Evolutionary conservation across 805 yeast genomes (phyloP), one percentile per base, ranked within the genome.

Genomic region (Ogataea philodendri): DNA sequence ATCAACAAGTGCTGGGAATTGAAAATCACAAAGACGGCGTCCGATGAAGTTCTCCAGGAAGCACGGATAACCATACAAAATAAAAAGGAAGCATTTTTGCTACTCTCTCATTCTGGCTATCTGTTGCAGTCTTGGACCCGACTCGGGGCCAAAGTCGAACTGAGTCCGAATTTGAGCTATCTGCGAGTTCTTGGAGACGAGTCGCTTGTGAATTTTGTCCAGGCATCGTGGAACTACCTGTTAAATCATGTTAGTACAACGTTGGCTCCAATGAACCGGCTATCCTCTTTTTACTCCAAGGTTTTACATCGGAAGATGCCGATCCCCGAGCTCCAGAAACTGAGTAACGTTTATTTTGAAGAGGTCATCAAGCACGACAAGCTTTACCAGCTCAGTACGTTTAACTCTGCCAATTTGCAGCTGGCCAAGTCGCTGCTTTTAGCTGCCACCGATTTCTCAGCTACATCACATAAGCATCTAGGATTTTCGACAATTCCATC

Each of bases 41-140:
- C 46, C 2, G 41, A 36, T 10, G 52, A 49, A 11, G 22, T 54
- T 9, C 39, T 46, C 8, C 31, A 42, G 3, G 56, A 54, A 32
- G 42, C 48, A 6, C 42, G 46, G 5, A 51, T 62, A 27, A 48
- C 48, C 15, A 36, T 62, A 10, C 51, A 53, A 3, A 51, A 48
- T 34, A 39, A 54, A 7, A 45, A 61, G 32, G 64, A 60, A 20
- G 41, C 59, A 15, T 61, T 60, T 32, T 42, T 63, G 19, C 35
- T 63, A 15, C 44, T 62, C 5, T 55, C 63, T 20, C 52, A 57
- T 28, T 48, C 46, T 3, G 66, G 65, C 3, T 48, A 51, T 17
- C 31, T 62, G 20, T 49, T 60, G 28, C 55, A 54, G 36, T 54
- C 54, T n/a, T 62, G 65, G 66, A 44, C 63, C 7, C 43, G 55